A percentile compares a stretch with the other conserved stretches of the same genome.
These are phyloP conservation scores for Ceratobasidium sp. DNA, from an alignment of 1,284 basidiomycete species.

Conservation along the genomic window DNA sequence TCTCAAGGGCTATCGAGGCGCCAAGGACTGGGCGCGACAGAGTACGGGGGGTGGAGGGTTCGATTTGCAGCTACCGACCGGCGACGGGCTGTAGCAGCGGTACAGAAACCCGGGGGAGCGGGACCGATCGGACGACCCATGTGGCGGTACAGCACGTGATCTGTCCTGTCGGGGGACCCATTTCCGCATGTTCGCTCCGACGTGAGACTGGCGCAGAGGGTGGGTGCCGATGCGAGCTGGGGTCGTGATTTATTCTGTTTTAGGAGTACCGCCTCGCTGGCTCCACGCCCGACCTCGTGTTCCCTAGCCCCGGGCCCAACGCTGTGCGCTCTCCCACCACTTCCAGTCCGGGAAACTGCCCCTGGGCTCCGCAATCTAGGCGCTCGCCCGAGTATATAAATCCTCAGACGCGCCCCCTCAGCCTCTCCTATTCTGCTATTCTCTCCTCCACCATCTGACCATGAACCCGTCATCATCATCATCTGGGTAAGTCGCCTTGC, in stretches of 20 bases:
- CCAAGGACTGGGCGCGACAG: too few relatives aligned
- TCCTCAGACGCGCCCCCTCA: background rate
- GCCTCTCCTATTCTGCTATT: background rate
- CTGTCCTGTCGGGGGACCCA: background rate
- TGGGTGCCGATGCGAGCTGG: conserved; percentile 1
- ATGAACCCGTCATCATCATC: background rate
- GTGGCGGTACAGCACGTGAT: conserved; percentile 7
- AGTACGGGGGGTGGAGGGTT: too few relatives aligned
- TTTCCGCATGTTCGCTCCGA: background rate
- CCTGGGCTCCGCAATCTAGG: conserved; percentile 3
- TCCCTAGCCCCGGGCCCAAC: conserved; percentile 17
- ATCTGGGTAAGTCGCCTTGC: conserved; percentile 6
- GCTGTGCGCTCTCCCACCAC: background rate
- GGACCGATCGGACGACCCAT: background rate
- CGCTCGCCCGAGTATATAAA: conserved; percentile 5
- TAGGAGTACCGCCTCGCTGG: conserved; percentile 3
- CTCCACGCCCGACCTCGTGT: conserved; percentile 29
- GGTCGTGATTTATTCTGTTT: background rate
- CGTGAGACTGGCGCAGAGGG: background rate
- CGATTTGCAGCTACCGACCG: background rate
- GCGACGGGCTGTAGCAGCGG: too few relatives aligned
- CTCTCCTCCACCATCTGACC: background rate
- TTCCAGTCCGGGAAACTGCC: background rate
- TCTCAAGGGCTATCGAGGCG: too few relatives aligned
- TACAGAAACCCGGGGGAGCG: too few relatives aligned